Conservation (phyloP, 257 asterid species). For the Nicotiana noctiflora region DNA sequence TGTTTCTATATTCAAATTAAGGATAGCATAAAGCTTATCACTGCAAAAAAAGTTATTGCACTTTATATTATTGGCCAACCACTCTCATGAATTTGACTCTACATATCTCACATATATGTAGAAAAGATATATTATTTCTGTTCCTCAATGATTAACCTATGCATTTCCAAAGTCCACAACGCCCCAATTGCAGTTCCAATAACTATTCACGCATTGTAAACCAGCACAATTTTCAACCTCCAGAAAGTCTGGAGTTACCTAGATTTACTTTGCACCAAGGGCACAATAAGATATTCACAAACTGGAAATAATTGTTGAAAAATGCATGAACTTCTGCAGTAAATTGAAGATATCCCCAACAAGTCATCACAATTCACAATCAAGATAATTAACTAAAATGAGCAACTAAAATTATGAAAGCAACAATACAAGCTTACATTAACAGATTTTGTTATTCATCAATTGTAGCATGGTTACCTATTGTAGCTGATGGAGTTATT, state of each 20-base stretch:
- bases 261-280: not conserved
- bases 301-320: not conserved
- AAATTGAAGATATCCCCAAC: conserved; percentile 1
- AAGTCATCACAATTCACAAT: not conserved
- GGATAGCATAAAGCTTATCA: not conserved
- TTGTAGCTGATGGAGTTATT: conserved; percentile 50
- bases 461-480: conserved; percentile 35
- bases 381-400: not conserved
- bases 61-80: not conserved
- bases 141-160: not conserved
- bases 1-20: not conserved
- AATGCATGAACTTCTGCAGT: not conserved
- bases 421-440: not conserved
- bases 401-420: not conserved
- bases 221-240: not conserved
- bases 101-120: not conserved
- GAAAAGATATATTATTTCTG: not conserved
- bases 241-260: not conserved
- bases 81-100: not conserved
- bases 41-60: not conserved
- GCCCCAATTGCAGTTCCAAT: not conserved
- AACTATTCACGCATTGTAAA: not conserved
- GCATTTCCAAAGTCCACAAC: not conserved
- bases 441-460: not conserved
- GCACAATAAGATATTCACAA: not conserved